Evolutionary conservation across 208 protist genomes (phyloP), one percentile per base, ranked within the genome.

Genomic region (Acanthamoeba royreba): DNA sequence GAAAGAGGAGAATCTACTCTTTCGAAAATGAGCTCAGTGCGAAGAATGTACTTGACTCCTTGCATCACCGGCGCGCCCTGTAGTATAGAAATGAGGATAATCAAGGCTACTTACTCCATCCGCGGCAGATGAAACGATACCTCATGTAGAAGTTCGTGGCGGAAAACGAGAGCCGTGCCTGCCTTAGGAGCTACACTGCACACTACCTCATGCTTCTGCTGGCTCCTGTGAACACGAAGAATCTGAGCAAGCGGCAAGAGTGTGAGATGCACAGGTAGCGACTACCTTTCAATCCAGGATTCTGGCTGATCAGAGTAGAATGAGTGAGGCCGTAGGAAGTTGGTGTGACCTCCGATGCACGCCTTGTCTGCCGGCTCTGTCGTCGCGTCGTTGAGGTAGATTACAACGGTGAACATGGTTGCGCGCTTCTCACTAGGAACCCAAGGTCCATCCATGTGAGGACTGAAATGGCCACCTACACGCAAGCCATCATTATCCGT

Each of bases 131-230:
- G 55, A 66, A 66, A 28, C n/a, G n/a, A n/a, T 79, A 17, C 87
- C n/a, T 72, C 43, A 43, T 92, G 87, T 35, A 46, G 38, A 53
- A 92, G 19, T 35, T 92, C 38, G 63, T 92, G 87, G n/a, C 74
- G 15, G 55, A 92, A 92, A 40, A 92, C 87, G 13, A 92, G 87
- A 15, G 63, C 87, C n/a, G 13, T 90, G 0, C 87, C 87, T 90
- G 33, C 87, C 87, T 92, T 55, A 28, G 55, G 87, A 31, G 38
- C 43, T 25, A 81, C 87, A 33, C 11, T 43, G n/a, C 55, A 28
- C 0, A 1, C 2, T 22, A 81, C 69, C 40, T 38, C 38, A 0
- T 4, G 69, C 2, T 81, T 22, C 17, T 81, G 25, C 9, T 61
- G 52, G 17, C 19, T 81, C 69, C n/a, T 28, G 55, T 66, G 55